Conservation (phyloP, 495 filamentous ascomycete genomes). For the Penicillium paradoxum region DNA sequence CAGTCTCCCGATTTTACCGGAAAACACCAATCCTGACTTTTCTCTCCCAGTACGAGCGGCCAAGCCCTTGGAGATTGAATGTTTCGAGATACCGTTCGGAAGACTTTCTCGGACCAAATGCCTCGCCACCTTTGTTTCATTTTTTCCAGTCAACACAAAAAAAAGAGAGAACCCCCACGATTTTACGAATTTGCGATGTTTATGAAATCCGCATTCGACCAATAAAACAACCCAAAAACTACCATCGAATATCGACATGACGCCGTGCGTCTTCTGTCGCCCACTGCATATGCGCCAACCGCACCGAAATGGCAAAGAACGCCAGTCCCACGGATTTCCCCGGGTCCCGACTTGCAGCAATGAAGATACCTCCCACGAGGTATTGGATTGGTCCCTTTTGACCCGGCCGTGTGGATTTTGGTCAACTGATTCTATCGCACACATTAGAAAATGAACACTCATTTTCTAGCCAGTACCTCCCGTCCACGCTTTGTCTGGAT, state of each 20-base stretch:
- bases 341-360: slow-evolving; percentile 47
- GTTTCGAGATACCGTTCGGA: not conserved
- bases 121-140: not conserved
- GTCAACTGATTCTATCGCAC: slow-evolving; percentile 18
- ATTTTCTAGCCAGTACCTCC: not conserved
- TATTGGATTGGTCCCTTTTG: slow-evolving; percentile 43
- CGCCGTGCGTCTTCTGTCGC: slow-evolving; percentile 6
- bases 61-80: slow-evolving; percentile 25
- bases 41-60: slow-evolving; percentile 20
- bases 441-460: slow-evolving; percentile 21
- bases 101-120: not conserved
- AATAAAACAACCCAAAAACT: slow-evolving; percentile 12
- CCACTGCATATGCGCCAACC: slow-evolving; percentile 15
- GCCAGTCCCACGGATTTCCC: slow-evolving; percentile 28
- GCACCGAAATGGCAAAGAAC: slow-evolving; percentile 18
- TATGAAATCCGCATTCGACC: slow-evolving; percentile 9
- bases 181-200: slow-evolving; percentile 8
- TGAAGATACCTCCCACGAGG: slow-evolving; percentile 31
- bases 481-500: slow-evolving; percentile 3
- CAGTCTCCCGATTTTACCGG: not conserved
- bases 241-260: slow-evolving; percentile 9
- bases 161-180: slow-evolving; percentile 3
- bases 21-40: not conserved
- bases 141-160: slow-evolving; percentile 9
- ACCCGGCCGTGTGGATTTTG: slow-evolving; percentile 37